A percentile compares a stretch with the other conserved stretches of the same genome.
These are phyloP conservation scores for Angophora floribunda DNA, from an alignment of 345 rosid genomes.

Conservation along the genomic window DNA sequence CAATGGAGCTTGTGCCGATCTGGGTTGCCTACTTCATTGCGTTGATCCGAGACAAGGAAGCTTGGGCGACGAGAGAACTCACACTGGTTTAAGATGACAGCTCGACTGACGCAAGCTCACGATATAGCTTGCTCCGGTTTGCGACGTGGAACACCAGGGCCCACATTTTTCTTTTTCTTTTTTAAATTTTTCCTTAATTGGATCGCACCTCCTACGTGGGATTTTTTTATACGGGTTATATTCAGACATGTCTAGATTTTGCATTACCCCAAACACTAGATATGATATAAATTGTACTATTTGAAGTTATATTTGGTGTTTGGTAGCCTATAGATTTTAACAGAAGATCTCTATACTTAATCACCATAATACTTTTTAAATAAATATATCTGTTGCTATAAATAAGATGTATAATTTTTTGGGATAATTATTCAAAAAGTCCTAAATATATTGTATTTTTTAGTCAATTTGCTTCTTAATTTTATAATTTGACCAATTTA, in stretches of 20 bases:
- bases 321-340: background rate
- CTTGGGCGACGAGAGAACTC: background rate
- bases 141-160: background rate
- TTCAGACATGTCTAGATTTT: background rate
- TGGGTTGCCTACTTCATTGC: background rate
- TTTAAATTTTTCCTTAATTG: background rate
- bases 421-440: no score
- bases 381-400: no score
- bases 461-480: no score
- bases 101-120: no score
- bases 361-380: no score
- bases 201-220: no score
- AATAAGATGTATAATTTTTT: no score
- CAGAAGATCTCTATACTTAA: background rate
- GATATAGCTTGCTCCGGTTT: background rate
- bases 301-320: background rate
- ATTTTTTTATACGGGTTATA: no score
- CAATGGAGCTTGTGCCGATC: background rate
- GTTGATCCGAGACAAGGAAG: background rate
- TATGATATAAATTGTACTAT: no score
- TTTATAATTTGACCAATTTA: no score
- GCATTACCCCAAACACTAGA: background rate
- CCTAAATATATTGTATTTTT: rapidly evolving
- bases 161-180: background rate
- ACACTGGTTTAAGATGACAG: no score